Evolutionary conservation across 2,329 filamentous ascomycete species (phyloP).

Genomic region (Paracoccidioides brasiliensis): DNA sequence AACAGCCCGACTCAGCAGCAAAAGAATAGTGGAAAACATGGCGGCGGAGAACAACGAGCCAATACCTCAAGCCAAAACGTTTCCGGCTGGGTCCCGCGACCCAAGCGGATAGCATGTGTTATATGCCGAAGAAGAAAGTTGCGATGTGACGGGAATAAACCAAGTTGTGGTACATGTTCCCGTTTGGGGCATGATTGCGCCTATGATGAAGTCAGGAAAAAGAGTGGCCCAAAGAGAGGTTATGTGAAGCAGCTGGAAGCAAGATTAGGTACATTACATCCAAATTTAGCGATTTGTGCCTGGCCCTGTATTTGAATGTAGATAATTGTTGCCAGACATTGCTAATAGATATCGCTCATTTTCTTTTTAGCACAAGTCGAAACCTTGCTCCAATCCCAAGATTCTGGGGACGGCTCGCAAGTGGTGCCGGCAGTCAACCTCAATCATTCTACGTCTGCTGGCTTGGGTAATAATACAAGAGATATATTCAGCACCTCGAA

Average conservation of each 20-base stretch:
- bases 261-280: conserved; percentile 57
- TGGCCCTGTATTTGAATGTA: not conserved
- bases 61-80: conserved; percentile 15
- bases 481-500: not conserved
- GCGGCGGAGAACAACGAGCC: not conserved
- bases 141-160: conserved; percentile 72
- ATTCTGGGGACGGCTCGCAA: conserved; percentile 27
- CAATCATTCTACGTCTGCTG: conserved; percentile 13
- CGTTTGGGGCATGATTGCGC: conserved; percentile 76
- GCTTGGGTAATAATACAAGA: not conserved
- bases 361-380: conserved; percentile 67
- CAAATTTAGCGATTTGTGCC: not conserved
- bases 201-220: conserved; percentile 84
- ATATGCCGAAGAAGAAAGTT: conserved; percentile 88
- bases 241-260: conserved; percentile 93
- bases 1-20: not conserved
- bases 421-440: conserved; percentile 10
- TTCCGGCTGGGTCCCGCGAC: conserved; percentile 53
- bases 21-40: not conserved
- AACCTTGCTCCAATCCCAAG: conserved; percentile 72
- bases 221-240: conserved; percentile 86
- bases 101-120: conserved; percentile 91
- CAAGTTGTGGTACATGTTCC: conserved; percentile 78
- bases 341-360: not conserved
- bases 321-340: not conserved